Evolutionary conservation across 2,329 filamentous ascomycete genomes (phyloP).

Genomic region (Trichophyton rubrum): DNA sequence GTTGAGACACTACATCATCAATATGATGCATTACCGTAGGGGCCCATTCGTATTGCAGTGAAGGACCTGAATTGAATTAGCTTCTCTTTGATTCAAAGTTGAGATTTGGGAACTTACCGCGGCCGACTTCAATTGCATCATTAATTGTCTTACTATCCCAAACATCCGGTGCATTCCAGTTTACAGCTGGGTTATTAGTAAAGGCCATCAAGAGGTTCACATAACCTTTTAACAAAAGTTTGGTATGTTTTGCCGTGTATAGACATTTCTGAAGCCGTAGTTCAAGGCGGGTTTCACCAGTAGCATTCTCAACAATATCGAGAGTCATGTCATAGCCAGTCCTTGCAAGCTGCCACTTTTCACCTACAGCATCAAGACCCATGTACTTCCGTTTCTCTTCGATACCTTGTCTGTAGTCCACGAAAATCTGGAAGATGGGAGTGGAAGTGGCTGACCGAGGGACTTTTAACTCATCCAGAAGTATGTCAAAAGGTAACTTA

Average conservation of each 20-base stretch:
- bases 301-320: slow-evolving; percentile 27
- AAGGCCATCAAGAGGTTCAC: slow-evolving; percentile 11
- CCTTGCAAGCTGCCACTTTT: slow-evolving; percentile 11
- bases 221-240: slow-evolving; percentile 18
- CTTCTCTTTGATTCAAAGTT: not conserved
- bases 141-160: not conserved
- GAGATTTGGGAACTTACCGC: not conserved
- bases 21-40: slow-evolving; percentile 27
- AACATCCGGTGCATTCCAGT: not conserved
- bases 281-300: slow-evolving; percentile 8
- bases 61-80: not conserved
- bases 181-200: not conserved
- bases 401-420: slow-evolving; percentile 34
- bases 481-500: slow-evolving; percentile 37
- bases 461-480: slow-evolving; percentile 35
- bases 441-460: slow-evolving; percentile 27
- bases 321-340: slow-evolving; percentile 26
- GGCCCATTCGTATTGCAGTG: slow-evolving; percentile 4
- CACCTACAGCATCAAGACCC: not conserved
- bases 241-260: slow-evolving; percentile 20
- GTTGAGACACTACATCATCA: slow-evolving; percentile 21
- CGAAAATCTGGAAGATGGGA: slow-evolving; percentile 40
- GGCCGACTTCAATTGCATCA: not conserved
- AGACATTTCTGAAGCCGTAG: slow-evolving; percentile 20
- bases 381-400: slow-evolving; percentile 8